Evolutionary conservation across 2,329 filamentous ascomycete species (phyloP).

Genomic region (Aspergillus unguis): DNA sequence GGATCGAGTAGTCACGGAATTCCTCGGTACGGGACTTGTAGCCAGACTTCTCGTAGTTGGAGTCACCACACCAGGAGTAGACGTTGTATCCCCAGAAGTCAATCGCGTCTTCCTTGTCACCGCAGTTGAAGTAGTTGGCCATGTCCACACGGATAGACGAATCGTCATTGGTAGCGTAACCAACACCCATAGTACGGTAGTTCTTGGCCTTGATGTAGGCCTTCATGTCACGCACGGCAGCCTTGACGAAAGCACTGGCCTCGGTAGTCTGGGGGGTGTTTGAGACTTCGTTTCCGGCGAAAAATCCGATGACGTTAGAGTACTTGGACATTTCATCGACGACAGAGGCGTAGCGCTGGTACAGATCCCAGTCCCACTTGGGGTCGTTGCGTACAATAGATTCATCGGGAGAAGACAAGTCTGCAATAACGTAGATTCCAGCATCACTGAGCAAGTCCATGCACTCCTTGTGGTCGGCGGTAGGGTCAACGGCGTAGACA

Average conservation of each 20-base stretch:
- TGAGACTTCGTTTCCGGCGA: conserved; percentile 94
- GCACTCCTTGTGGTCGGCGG: conserved; percentile 70
- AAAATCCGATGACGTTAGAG: conserved; percentile 90
- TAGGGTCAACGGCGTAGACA: conserved; percentile 86
- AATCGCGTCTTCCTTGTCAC: conserved; percentile 61
- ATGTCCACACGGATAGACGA: conserved; percentile 73
- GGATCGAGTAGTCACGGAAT: conserved; percentile 83
- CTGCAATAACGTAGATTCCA: conserved; percentile 91
- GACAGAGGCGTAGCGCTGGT: conserved; percentile 73
- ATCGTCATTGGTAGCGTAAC: conserved; percentile 93
- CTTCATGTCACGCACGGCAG: conserved; percentile 92
- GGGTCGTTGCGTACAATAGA: conserved; percentile 84
- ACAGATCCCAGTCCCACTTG: conserved; percentile 73
- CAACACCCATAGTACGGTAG: conserved; percentile 77
- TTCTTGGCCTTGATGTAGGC: conserved; percentile 76
- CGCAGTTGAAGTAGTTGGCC: conserved; percentile 92
- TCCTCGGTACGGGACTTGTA: conserved; percentile 78
- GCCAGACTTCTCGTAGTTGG: conserved; percentile 69
- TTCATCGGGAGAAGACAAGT: conserved; percentile 72
- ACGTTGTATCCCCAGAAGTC: conserved; percentile 99
- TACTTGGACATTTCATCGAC: conserved; percentile 76
- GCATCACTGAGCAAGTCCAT: conserved; percentile 76
- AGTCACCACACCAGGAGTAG: conserved; percentile 95
- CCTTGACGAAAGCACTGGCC: conserved; percentile 92
- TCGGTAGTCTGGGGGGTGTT: conserved; percentile 82